A percentile compares a stretch with the other conserved stretches of the same genome.
Conservation (phyloP, 2,329 filamentous ascomycete species). For the Fusarium poae region DNA sequence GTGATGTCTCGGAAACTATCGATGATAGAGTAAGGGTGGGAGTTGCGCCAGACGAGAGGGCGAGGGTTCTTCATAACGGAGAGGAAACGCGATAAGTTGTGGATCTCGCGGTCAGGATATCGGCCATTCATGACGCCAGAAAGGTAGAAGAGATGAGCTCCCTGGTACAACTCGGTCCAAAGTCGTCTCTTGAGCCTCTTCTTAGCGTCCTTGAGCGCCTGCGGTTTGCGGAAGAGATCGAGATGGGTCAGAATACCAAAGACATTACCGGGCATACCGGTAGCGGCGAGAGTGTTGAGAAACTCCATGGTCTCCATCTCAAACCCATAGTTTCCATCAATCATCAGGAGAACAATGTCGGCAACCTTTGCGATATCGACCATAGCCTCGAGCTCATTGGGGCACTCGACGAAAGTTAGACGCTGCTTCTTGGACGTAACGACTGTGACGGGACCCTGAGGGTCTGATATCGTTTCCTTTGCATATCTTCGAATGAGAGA, state of each 20-base stretch:
- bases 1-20: conserved; percentile 97
- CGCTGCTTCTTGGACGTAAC: conserved; percentile 96
- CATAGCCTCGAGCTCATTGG: conserved; percentile 96
- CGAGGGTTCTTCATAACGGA: conserved; percentile 99
- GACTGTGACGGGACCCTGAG: conserved; percentile 92
- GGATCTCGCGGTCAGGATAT: conserved; percentile 95
- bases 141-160: conserved; percentile 96
- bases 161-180: conserved; percentile 97
- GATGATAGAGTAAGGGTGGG: conserved; percentile 92
- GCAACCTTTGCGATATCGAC: conserved; percentile 97
- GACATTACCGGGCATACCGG: conserved; percentile 98
- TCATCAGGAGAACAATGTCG: conserved; percentile 97
- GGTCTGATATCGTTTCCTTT: conserved; percentile 92
- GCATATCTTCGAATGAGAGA: conserved; percentile 94
- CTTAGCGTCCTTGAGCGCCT: conserved; percentile 91
- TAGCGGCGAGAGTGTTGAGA: conserved; percentile 90
- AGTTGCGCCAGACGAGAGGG: conserved; percentile 96
- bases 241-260: conserved; percentile 97
- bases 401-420: conserved; percentile 95
- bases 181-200: conserved; percentile 95
- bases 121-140: conserved; percentile 96
- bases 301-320: conserved; percentile 99
- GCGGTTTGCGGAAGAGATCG: conserved; percentile 94
- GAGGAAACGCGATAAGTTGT: conserved; percentile 94
- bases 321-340: conserved; percentile 98